Evolutionary conservation across 176 grass and related monocot genomes (phyloP).

Genomic region (Triticum monococcum): DNA sequence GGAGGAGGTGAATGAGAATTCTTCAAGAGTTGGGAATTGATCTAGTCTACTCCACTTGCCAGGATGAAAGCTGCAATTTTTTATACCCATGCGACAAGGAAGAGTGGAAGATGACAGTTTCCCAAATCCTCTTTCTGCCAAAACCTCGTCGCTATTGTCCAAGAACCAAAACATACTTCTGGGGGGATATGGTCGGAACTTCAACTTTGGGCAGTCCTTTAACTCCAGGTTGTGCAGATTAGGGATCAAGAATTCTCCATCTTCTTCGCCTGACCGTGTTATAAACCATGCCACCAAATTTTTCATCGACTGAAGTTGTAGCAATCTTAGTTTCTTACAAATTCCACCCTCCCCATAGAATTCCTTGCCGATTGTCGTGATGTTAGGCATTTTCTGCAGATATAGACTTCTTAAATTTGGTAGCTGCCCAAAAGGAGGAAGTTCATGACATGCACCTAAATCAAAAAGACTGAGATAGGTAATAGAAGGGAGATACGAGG

Average conservation of each 20-base stretch:
- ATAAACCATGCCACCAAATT: not conserved
- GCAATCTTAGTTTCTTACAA: not conserved
- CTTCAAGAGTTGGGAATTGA: not conserved
- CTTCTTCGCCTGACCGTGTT: not conserved
- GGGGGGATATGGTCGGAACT: not conserved
- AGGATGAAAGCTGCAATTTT: rapidly evolving
- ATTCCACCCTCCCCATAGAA: not conserved
- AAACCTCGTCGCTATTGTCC: not conserved
- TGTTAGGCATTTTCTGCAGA: rapidly evolving
- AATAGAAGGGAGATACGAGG: not conserved
- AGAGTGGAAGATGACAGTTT: not conserved
- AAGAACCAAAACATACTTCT: not conserved
- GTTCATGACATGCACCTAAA: not conserved
- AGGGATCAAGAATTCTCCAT: not conserved
- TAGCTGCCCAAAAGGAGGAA: not conserved
- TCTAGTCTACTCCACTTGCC: not conserved
- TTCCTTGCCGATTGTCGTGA: not conserved
- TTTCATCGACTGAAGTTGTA: rapidly evolving
- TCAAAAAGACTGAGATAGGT: rapidly evolving
- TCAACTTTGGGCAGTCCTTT: not conserved
- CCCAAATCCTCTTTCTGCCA: not conserved
- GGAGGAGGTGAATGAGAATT: rapidly evolving
- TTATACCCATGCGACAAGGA: not conserved
- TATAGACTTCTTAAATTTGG: not conserved
- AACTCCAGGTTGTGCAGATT: not conserved